These are phyloP conservation scores for Astrephomene gubernaculifera DNA, from an alignment of 139 green algal genomes.

Conservation along the genomic window DNA sequence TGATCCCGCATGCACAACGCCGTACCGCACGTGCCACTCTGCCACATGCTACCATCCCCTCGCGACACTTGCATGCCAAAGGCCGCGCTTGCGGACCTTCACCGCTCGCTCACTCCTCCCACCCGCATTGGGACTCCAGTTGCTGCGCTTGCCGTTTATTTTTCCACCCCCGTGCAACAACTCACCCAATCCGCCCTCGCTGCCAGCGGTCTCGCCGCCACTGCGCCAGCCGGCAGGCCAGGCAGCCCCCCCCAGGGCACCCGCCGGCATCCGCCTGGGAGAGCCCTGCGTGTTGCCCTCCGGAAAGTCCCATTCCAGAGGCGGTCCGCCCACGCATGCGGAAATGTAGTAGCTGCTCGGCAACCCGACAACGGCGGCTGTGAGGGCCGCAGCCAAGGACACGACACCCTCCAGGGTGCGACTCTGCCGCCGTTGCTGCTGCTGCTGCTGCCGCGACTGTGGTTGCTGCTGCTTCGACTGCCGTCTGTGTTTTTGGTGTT, in stretches of 20 bases:
- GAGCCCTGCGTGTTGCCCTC: background rate
- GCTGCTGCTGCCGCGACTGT: slow-evolving; percentile 1
- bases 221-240: background rate
- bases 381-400: slow-evolving; percentile 1
- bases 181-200: background rate
- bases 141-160: no score
- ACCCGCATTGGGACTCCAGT: no score
- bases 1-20: no score
- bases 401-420: background rate
- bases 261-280: background rate
- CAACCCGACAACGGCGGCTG: background rate
- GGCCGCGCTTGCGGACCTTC: no score
- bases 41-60: no score
- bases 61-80: no score
- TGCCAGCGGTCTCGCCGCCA: background rate
- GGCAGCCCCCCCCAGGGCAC: background rate
- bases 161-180: background rate
- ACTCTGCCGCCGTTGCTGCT: background rate
- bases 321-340: background rate
- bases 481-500: background rate
- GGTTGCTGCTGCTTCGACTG: background rate
- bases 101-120: no score
- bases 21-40: no score
- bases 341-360: slow-evolving; percentile 2
- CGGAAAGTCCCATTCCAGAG: slow-evolving; percentile 6